Base-by-base conservation (phyloP, 306 rosid genomes). In the Cucumis melo region DNA sequence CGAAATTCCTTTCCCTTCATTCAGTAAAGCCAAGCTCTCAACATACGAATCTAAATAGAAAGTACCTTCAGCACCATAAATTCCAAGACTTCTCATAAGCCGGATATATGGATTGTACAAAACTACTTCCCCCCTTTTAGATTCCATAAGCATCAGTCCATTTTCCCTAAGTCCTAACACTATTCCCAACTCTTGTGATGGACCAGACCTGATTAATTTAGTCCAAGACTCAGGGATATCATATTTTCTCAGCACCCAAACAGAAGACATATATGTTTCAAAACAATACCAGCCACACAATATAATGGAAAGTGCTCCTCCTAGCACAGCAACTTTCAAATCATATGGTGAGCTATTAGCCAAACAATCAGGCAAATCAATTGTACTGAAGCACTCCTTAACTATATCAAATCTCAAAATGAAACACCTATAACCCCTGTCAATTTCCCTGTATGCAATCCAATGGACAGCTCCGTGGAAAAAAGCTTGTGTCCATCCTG, bases 41-140 rank as follows among this genome's bases (percentile, higher is more conserved):
- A 46, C 74, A 50, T 48, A 77, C 6, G 46, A 32, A 62, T 77
- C 61, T 70, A 77, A 32, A 63, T 32, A 77, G 62, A 77, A 77
- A 32, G 80, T 63, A 42, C 39, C 74, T 51, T 77, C 80, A 46
- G 27, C 53, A 15, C 80, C 80, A 29, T 38, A 50, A 19, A 63
- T 77, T 50, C 80, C 80, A 77, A 77, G 73, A 29, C 74, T 63
- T 48, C 48, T 77, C 19, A 77, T 39, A 46, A 46, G n/a, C 58
- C 51, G 62, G 36, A 29, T 21, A n/a, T 77, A 61, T 10, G 74
- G 74, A 4, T 51, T 46, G 24, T 63, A 77, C 74, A 77, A 12
- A n/a, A 63, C 80, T 12, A 77, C 68, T 53, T 77, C 80, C 51
- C 74, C 79, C n/a, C 54, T 42, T 77, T 58, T 62, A 50, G 80